Percentiles rank a stretch among this genome's conserved stretches.
Evolutionary conservation across 1,284 basidiomycete genomes (phyloP).

Genomic region (Psilocybe mexicana): DNA sequence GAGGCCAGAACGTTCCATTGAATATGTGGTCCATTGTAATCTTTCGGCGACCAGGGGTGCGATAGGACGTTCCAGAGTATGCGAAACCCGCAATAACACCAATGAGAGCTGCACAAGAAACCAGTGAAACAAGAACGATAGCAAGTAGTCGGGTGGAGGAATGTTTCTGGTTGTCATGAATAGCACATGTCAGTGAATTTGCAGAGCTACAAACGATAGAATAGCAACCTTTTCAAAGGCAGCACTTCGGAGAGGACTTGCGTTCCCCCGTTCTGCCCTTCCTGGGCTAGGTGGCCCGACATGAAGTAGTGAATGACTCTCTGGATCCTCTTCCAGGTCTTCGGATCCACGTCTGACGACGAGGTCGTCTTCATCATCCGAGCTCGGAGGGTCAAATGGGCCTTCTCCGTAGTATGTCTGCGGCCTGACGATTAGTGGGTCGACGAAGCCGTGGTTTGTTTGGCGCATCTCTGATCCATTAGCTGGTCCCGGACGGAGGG

Average conservation of each 20-base stretch:
- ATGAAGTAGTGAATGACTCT: conserved; percentile 22
- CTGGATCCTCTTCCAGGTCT: conserved; percentile 16
- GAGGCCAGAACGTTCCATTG: conserved; percentile 78
- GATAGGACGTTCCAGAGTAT: conserved; percentile 58
- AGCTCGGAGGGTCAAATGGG: conserved; percentile 69
- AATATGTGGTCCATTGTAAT: conserved; percentile 88
- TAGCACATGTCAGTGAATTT: background rate
- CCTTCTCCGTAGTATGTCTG: conserved; percentile 69
- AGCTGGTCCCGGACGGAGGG: conserved; percentile 11
- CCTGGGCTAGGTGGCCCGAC: conserved; percentile 31
- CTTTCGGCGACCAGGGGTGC: conserved; percentile 56
- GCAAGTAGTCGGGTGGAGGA: conserved; percentile 27
- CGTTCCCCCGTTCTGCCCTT: conserved; percentile 31
- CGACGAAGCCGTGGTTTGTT: conserved; percentile 18
- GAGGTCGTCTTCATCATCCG: conserved; percentile 61
- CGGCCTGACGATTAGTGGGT: conserved; percentile 34
- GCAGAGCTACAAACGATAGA: background rate
- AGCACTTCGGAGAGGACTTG: conserved; percentile 15
- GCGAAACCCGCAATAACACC: conserved; percentile 72
- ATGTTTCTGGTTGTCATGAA: conserved; percentile 13
- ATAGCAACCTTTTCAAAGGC: conserved; percentile 13
- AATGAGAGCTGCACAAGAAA: conserved; percentile 59
- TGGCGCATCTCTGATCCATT: conserved; percentile 24
- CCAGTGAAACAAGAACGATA: conserved; percentile 55
- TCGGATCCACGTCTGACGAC: conserved; percentile 45